These are phyloP conservation scores for Porpolomopsis calyptriformis DNA, from an alignment of 768 basidiomycete species.

Conservation along the genomic window DNA sequence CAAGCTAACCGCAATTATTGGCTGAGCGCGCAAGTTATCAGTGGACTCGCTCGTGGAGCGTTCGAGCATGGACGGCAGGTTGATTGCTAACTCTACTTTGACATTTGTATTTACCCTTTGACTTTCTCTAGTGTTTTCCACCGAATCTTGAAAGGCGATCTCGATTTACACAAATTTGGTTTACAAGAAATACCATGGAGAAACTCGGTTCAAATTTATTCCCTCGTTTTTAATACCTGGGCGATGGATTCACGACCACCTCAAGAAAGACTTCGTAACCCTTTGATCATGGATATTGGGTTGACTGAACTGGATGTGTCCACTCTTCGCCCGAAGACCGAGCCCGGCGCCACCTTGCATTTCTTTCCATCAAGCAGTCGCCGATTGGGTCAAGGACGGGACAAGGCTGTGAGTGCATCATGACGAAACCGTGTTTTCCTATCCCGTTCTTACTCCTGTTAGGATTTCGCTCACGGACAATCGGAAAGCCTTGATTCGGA, in stretches of 20 bases:
- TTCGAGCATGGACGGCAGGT: conserved; percentile 41
- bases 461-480: conserved; percentile 23
- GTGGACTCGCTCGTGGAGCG: conserved; percentile 23
- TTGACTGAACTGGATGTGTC: conserved; percentile 29
- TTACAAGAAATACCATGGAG: conserved; percentile 24
- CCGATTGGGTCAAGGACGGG: conserved; percentile 6
- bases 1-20: conserved; percentile 31
- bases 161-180: conserved; percentile 20
- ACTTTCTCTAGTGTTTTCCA: conserved; percentile 20
- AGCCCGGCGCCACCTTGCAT: conserved; percentile 15
- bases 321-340: conserved; percentile 9
- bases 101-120: neutral
- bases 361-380: conserved; percentile 14
- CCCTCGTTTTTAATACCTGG: conserved; percentile 29
- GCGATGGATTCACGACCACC: conserved; percentile 22
- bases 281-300: conserved; percentile 28
- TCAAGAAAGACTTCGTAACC: conserved; percentile 20
- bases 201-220: conserved; percentile 21
- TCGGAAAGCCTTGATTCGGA: conserved; percentile 13
- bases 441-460: neutral
- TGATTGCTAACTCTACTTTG: neutral
- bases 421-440: neutral
- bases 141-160: conserved; percentile 17
- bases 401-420: conserved; percentile 4
- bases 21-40: conserved; percentile 5